A percentile compares a stretch with the other conserved stretches of the same genome.
phyloP scores from a whole-genome alignment of 2,329 filamentous ascomycete genomes.

The Epichloe aotearoae region DNA sequence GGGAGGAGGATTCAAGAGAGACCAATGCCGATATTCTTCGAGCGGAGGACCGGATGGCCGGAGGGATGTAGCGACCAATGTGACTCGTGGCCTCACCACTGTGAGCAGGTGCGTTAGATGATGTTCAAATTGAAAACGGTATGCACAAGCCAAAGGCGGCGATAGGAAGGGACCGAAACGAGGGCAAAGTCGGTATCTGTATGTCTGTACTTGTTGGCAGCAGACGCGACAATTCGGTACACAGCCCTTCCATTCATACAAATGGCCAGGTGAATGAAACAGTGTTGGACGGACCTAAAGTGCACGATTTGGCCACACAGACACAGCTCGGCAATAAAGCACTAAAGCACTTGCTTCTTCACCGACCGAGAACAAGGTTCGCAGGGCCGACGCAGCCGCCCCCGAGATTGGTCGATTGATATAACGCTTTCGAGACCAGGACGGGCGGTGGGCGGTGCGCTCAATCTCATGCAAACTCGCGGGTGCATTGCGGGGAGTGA shows the following conservation, averaged over 20 bases:
- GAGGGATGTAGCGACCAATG: neutral
- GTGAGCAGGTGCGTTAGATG: neutral
- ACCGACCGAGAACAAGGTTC: neutral
- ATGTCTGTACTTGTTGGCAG: neutral
- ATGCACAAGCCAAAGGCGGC: neutral
- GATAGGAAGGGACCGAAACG: neutral
- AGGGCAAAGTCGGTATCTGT: neutral
- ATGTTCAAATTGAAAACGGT: neutral
- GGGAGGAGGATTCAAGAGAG: neutral
- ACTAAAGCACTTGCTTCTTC: neutral
- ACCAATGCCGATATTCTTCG: neutral
- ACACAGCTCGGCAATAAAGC: neutral
- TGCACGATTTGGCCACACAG: too few species aligned
- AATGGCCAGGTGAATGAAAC: neutral
- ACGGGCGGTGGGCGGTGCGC: neutral
- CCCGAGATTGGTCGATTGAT: neutral
- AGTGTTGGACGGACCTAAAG: neutral
- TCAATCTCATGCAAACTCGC: too few species aligned
- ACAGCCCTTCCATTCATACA: neutral
- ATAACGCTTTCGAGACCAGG: too few species aligned
- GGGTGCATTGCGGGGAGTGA: neutral
- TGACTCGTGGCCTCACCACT: neutral
- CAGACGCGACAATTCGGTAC: neutral
- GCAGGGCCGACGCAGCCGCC: neutral
- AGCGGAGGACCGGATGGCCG: neutral